phyloP scores from a whole-genome alignment of 2,329 filamentous ascomycete genomes.

The Microdochium trichocladiopsis region DNA sequence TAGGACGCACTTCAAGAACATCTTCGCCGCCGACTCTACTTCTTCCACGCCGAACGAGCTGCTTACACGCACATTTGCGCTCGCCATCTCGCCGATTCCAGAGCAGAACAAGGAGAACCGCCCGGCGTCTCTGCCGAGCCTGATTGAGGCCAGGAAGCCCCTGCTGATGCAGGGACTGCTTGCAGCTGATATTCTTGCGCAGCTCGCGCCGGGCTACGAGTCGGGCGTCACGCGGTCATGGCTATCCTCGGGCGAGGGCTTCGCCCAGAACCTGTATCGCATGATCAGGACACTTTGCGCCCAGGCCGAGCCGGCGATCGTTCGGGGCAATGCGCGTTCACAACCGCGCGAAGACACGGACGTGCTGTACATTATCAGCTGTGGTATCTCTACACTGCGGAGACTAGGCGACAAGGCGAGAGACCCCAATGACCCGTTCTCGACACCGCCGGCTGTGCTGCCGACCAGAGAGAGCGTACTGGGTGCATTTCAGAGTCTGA shows the following conservation, averaged over 20 bases:
- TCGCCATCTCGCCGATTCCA: slow-evolving; percentile 80
- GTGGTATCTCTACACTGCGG: slow-evolving; percentile 62
- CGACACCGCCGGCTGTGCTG: slow-evolving; percentile 53
- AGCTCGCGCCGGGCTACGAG: slow-evolving; percentile 66
- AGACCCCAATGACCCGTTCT: slow-evolving; percentile 45
- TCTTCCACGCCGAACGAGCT: slow-evolving; percentile 66
- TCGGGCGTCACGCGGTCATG: slow-evolving; percentile 67
- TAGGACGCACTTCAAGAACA: slow-evolving; percentile 70
- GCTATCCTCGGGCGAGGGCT: slow-evolving; percentile 78
- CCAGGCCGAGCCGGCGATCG: slow-evolving; percentile 44
- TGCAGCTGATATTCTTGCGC: slow-evolving; percentile 80
- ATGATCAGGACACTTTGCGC: slow-evolving; percentile 67
- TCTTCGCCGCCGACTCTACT: slow-evolving; percentile 68
- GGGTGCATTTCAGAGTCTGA: slow-evolving; percentile 54
- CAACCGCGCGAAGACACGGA: slow-evolving; percentile 39
- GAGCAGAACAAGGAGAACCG: slow-evolving; percentile 51
- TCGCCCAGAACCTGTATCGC: slow-evolving; percentile 71
- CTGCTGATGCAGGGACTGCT: slow-evolving; percentile 88
- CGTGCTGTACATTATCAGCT: slow-evolving; percentile 56
- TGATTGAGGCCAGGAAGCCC: slow-evolving; percentile 79
- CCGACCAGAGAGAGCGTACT: slow-evolving; percentile 63
- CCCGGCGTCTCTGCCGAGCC: slow-evolving; percentile 51
- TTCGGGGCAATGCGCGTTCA: slow-evolving; percentile 18
- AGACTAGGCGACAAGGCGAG: slow-evolving; percentile 61
- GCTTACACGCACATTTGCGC: slow-evolving; percentile 76